Evolutionary conservation across 306 rosid species (phyloP), one percentile per base, ranked within the genome.

Genomic region (Quercus parvula): DNA sequence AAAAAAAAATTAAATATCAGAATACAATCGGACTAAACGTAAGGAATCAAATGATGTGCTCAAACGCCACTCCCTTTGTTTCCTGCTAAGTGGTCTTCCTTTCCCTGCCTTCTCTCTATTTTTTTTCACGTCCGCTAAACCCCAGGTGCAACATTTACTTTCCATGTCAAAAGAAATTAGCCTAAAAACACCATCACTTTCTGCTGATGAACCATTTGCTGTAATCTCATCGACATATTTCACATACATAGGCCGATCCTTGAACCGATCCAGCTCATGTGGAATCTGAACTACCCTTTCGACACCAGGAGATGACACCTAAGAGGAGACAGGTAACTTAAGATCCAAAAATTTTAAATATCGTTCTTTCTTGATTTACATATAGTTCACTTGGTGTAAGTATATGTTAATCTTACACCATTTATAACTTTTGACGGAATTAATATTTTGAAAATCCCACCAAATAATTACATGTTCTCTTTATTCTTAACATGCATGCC

Each of bases 221-320:
- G 67, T 91, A 72, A 73, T 79, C 46, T 81, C 77, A 20, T 69
- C 81, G 74, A 46, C 79, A 78, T 92, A 92, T 83, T 86, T 89
- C 84, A 94, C 99, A 74, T 87, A 91, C 94, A 94, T 86, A 19
- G 89, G 63, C 35, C 99, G 89, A 2, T 91, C 97, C 88, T 90
- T 92, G 94, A 92, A 92, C 73, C 94, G 89, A 75, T 90, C 99
- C 69, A 94, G 87, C 31, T 92, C 99, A 17, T 81, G 77, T 15
- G 99, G 97, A 81, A 92, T 85, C 79, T 90, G 89, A 75, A 92
- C 94, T 74, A 85, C 77, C 83, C 99, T 88, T 84, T 92, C 97
- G 31, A 94, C 97, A 11, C 97, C 99, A n/a, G 99, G 99, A 62
- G 99, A 92, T 46, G 99, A 94, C 75, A 94, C 99, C 97, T 94